Evolutionary conservation across 2,329 filamentous ascomycete genomes (phyloP), one percentile per base, ranked within the genome.

Genomic region (Alternaria alternata): DNA sequence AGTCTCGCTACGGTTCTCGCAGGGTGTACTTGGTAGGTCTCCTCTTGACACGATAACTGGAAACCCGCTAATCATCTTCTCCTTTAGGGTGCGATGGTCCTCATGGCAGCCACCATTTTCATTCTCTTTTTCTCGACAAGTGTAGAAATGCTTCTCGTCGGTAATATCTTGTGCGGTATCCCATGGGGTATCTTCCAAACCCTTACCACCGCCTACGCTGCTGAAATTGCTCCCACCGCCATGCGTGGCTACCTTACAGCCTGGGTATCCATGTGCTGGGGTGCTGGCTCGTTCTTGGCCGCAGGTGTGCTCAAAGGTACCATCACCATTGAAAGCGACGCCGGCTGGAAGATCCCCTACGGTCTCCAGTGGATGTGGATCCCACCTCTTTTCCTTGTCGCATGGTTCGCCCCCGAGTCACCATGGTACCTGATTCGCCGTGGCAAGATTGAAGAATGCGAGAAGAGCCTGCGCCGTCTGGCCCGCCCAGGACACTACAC

Each of bases 211-310:
- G 88, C 88, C 1, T 92, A 92, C 70, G 89, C 89, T 36, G 87
- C 88, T 54, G 90, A 79, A 16, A 53, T 39, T 73, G 76, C 26
- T 71, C 79, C 59, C 74, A 77, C 39, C 75, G 80, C 66, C 32
- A 83, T 91, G 54, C 86, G 89, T 61, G 51, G 51, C 39, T 54
- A 53, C 51, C 30, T 44, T 30, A 44, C 72, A 2, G 89, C 88
- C 6, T 91, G 89, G 63, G 86, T 91, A 75, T 90, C 90, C 78
- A 87, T 89, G 68, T 91, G 89, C 81, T 91, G 89, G 88, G 89
- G 87, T 18, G 79, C 91, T 39, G 89, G 89, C 14, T 89, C 91
- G 75, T 82, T 89, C 62, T 87, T 91, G 49, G 88, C 86, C 28
- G 88, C 89, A 56, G 88, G 88, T 12, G 88, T 91, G 58, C 87